phyloP scores from a whole-genome alignment of 805 yeast species.

The Starmerella khaoyaiensis region DNA sequence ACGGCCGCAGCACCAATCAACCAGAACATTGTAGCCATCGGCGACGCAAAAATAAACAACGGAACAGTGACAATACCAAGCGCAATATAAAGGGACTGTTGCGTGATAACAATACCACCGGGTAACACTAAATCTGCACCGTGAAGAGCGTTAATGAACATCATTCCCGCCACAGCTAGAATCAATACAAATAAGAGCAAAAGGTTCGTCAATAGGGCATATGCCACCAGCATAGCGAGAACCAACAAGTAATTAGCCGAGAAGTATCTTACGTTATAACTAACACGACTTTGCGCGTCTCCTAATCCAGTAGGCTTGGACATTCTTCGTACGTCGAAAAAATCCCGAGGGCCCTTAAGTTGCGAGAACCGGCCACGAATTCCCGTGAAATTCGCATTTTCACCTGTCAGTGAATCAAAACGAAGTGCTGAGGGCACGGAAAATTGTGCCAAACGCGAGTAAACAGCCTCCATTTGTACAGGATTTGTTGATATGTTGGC shows the following conservation, averaged over 20 bases:
- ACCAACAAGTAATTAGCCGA: constrained; percentile 74
- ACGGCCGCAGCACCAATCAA: constrained; percentile 74
- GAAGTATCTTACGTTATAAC: constrained; percentile 75
- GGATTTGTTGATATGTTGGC: no score
- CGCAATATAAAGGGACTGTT: constrained; percentile 67
- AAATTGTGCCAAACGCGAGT: constrained; percentile 18
- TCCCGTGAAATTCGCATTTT: constrained; percentile 13
- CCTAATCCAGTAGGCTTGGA: constrained; percentile 83
- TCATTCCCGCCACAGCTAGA: constrained; percentile 60
- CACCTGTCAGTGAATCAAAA: constrained; percentile 15
- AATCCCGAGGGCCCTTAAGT: constrained; percentile 82
- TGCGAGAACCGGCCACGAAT: constrained; percentile 55
- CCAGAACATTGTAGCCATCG: constrained; percentile 84
- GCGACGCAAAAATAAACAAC: constrained; percentile 75
- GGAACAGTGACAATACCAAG: constrained; percentile 66
- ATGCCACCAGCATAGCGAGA: constrained; percentile 57
- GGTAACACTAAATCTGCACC: constrained; percentile 71
- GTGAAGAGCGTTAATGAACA: constrained; percentile 61
- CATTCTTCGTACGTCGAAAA: constrained; percentile 77
- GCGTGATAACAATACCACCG: constrained; percentile 55
- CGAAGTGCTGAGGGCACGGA: constrained; percentile 9
- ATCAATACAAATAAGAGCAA: constrained; percentile 70
- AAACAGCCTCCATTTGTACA: constrained; percentile 19
- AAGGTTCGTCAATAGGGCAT: constrained; percentile 77
- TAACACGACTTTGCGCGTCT: constrained; percentile 78